Conservation (phyloP, 805 yeast genomes). For the Ogataea polymorpha region DNA sequence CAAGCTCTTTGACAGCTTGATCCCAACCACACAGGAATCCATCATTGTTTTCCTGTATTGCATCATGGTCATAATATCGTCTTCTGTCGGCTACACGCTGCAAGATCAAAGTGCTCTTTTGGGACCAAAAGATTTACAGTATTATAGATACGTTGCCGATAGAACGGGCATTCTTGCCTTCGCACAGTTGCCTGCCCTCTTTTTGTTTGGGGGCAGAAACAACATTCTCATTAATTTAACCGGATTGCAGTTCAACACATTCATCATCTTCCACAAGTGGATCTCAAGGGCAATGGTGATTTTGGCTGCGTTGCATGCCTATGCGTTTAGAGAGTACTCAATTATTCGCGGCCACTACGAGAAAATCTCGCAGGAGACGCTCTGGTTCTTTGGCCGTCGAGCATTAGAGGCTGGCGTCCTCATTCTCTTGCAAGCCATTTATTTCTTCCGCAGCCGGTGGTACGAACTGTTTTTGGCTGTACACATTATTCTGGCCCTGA, state of each 20-base stretch:
- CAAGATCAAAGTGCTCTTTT: constrained; percentile 14
- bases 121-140: constrained; percentile 18
- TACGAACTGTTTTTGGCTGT: constrained; percentile 44
- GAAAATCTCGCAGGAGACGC: constrained; percentile 5
- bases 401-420: constrained; percentile 38
- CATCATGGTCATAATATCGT: constrained; percentile 9
- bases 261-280: constrained; percentile 45
- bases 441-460: constrained; percentile 42
- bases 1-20: constrained; percentile 18
- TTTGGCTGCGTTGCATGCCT: constrained; percentile 32
- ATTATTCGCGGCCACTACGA: constrained; percentile 6
- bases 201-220: constrained; percentile 57
- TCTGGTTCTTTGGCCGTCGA: constrained; percentile 24
- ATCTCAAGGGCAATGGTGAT: constrained; percentile 32
- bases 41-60: constrained; percentile 16
- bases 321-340: constrained; percentile 31
- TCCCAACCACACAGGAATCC: constrained; percentile 30
- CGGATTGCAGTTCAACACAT: constrained; percentile 45
- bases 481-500: constrained; percentile 43
- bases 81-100: constrained; percentile 14
- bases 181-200: constrained; percentile 45
- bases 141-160: constrained; percentile 48
- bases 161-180: constrained; percentile 49
- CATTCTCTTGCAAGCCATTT: constrained; percentile 45
- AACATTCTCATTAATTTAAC: constrained; percentile 52